Conservation (phyloP, 208 protist genomes). For the Crithidia sp. region DNA sequence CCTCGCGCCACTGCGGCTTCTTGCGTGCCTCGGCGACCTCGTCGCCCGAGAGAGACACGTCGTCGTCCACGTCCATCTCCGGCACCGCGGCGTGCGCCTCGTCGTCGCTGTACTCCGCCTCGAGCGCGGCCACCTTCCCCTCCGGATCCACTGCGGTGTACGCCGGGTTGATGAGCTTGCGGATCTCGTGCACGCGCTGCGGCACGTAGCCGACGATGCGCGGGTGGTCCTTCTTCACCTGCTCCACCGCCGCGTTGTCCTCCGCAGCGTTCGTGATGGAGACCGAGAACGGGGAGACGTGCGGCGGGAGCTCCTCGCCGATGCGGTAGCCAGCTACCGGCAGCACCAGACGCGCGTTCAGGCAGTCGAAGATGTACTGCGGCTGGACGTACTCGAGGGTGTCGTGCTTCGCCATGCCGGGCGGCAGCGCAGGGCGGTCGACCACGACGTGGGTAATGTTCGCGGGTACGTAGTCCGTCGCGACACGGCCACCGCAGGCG, state of each 20-base stretch:
- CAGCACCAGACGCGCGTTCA: constrained; percentile 92
- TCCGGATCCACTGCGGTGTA: constrained; percentile 79
- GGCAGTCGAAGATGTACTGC: constrained; percentile 97
- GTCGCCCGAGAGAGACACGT: constrained; percentile 87
- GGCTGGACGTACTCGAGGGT: constrained; percentile 95
- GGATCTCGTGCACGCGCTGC: constrained; percentile 87
- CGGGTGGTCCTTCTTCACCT: constrained; percentile 82
- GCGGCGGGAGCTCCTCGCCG: constrained; percentile 90
- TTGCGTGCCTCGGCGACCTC: constrained; percentile 65
- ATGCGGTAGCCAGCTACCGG: constrained; percentile 87
- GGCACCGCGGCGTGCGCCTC: constrained; percentile 56
- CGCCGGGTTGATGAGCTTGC: constrained; percentile 74
- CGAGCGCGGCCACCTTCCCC: constrained; percentile 69
- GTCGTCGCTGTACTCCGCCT: constrained; percentile 71
- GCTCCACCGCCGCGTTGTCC: constrained; percentile 81
- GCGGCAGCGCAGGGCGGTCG: constrained; percentile 77
- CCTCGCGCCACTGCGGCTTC: constrained; percentile 73
- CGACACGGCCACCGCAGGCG: constrained; percentile 87
- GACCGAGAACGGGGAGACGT: constrained; percentile 93
- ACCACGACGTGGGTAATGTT: constrained; percentile 90
- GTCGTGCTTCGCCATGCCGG: constrained; percentile 55
- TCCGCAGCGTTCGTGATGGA: constrained; percentile 83
- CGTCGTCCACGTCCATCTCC: constrained; percentile 78
- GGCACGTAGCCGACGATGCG: constrained; percentile 85
- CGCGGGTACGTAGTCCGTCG: constrained; percentile 62